phyloP scores from a whole-genome alignment of 1,284 basidiomycete genomes.

The Moesziomyces sp. region DNA sequence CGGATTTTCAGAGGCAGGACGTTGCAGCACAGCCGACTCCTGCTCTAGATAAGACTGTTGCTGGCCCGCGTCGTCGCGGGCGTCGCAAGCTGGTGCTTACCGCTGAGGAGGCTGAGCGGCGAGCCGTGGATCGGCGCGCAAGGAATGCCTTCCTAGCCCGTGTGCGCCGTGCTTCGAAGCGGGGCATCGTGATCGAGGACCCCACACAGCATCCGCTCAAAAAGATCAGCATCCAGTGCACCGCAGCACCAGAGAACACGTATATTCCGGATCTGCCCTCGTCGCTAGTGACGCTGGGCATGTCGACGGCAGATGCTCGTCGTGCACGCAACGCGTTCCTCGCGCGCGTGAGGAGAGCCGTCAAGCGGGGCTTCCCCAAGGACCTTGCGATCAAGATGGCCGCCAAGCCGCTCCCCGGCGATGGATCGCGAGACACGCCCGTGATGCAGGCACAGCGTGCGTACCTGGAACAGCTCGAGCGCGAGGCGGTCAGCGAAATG shows the following conservation, averaged over 20 bases:
- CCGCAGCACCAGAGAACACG: slow-evolving; percentile 41
- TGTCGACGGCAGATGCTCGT: slow-evolving; percentile 49
- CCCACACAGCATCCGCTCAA: slow-evolving; percentile 44
- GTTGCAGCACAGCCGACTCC: slow-evolving; percentile 15
- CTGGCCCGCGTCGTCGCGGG: slow-evolving; percentile 24
- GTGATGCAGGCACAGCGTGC: slow-evolving; percentile 47
- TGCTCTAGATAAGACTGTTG: slow-evolving; percentile 15
- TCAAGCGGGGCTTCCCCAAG: slow-evolving; percentile 46
- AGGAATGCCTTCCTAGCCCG: slow-evolving; percentile 51
- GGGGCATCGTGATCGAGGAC: slow-evolving; percentile 42
- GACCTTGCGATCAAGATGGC: slow-evolving; percentile 45
- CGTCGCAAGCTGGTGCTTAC: slow-evolving; percentile 34
- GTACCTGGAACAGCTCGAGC: slow-evolving; percentile 32
- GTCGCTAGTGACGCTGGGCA: slow-evolving; percentile 43
- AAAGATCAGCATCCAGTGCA: slow-evolving; percentile 45
- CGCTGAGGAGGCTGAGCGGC: slow-evolving; percentile 27
- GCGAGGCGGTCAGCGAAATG: slow-evolving; percentile 17
- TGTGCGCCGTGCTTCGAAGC: slow-evolving; percentile 47
- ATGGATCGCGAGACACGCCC: slow-evolving; percentile 35
- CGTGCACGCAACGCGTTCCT: slow-evolving; percentile 53
- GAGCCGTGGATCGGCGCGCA: slow-evolving; percentile 27
- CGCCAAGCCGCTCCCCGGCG: slow-evolving; percentile 41
- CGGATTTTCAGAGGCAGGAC: slow-evolving; percentile 32
- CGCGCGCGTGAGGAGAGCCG: slow-evolving; percentile 43
- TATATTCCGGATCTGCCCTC: slow-evolving; percentile 56